Percentiles rank a stretch among this genome's conserved stretches.
Evolutionary conservation across 257 asterid species (phyloP).

Genomic region (Solanum ossicruentum): DNA sequence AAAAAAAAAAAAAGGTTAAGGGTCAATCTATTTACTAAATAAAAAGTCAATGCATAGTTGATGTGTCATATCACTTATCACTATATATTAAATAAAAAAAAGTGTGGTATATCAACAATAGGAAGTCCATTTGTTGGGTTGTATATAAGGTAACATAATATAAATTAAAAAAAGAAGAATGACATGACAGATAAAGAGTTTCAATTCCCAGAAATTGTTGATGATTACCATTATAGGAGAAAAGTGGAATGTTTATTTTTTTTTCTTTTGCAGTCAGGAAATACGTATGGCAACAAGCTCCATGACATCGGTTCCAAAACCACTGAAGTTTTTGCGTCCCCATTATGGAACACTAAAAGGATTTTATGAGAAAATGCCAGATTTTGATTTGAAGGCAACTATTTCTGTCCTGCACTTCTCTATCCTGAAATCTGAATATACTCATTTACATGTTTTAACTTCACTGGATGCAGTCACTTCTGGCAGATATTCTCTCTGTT

Average conservation of each 20-base stretch:
- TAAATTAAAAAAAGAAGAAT: background rate
- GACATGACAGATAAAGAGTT: background rate
- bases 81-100: background rate
- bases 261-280: conserved; percentile 51
- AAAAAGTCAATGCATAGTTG: background rate
- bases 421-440: background rate
- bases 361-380: conserved; percentile 56
- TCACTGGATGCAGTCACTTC: conserved; percentile 37
- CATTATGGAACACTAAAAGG: conserved; percentile 81
- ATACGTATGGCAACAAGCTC: conserved; percentile 93
- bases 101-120: background rate
- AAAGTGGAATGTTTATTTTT: background rate
- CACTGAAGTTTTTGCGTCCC: conserved; percentile 88
- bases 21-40: background rate
- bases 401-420: background rate
- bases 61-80: background rate
- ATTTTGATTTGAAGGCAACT: conserved; percentile 61
- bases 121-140: background rate
- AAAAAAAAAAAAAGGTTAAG: background rate
- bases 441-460: background rate
- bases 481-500: conserved; percentile 94
- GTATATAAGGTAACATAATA: background rate
- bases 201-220: background rate
- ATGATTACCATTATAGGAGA: background rate
- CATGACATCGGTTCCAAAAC: conserved; percentile 95